Percentiles rank a stretch among this genome's conserved stretches.
phyloP scores from a whole-genome alignment of 2,329 filamentous ascomycete species.

The Gyromitra esculenta region DNA sequence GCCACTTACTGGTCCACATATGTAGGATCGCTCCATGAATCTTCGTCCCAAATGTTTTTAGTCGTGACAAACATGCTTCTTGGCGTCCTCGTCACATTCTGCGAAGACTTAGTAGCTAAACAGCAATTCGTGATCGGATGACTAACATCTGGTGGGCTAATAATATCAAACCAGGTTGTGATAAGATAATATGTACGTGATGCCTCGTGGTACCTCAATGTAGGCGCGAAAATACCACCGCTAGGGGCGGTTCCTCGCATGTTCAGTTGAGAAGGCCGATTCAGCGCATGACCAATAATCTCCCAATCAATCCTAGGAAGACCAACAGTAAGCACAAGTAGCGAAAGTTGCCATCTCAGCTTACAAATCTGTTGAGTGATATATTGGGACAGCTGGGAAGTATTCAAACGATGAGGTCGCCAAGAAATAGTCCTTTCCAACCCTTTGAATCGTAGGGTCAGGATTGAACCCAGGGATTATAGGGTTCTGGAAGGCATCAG shows the following conservation, averaged over 20 bases:
- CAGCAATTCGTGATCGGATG: background rate
- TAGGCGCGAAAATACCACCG: conserved; percentile 73
- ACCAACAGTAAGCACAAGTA: background rate
- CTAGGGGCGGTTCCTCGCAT: conserved; percentile 67
- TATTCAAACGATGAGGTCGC: conserved; percentile 72
- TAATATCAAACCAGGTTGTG: conserved; percentile 55
- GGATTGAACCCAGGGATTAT: conserved; percentile 71
- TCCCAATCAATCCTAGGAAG: conserved; percentile 64
- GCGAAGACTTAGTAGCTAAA: background rate
- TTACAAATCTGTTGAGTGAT: conserved; percentile 65
- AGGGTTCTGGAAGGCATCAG: conserved; percentile 62
- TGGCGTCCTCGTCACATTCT: conserved; percentile 59
- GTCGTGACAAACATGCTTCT: conserved; percentile 68
- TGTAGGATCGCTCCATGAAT: conserved; percentile 66
- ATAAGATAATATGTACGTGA: conserved; percentile 54
- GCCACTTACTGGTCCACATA: conserved; percentile 66
- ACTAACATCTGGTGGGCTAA: conserved; percentile 54
- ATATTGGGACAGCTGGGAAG: conserved; percentile 71
- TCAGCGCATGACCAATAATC: conserved; percentile 67
- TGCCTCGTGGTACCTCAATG: conserved; percentile 62
- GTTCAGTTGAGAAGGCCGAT: conserved; percentile 65
- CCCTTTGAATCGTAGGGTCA: conserved; percentile 68
- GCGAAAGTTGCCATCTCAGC: conserved; percentile 12
- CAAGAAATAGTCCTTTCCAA: conserved; percentile 67
- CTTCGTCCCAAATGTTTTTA: conserved; percentile 66